Percentiles rank a stretch among this genome's conserved stretches.
Conservation (phyloP, 2,329 filamentous ascomycete genomes). For the Beauveria pseudobassiana region DNA sequence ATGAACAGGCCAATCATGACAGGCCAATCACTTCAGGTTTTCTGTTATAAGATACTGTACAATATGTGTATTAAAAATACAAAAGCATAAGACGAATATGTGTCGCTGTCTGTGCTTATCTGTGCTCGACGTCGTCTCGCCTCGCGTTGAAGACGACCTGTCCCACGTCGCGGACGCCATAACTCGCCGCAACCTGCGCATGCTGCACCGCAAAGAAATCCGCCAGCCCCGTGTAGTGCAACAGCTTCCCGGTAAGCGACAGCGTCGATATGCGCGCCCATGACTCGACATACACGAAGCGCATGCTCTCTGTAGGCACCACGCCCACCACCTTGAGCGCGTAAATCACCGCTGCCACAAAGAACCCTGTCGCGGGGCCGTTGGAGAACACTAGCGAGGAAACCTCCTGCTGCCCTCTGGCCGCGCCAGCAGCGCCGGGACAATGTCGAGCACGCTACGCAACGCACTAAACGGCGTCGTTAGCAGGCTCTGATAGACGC, state of each 20-base stretch:
- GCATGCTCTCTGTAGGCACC: constrained; percentile 49
- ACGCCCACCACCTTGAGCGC: constrained; percentile 38
- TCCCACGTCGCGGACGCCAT: constrained; percentile 30
- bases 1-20: background rate
- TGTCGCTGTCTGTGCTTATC: background rate
- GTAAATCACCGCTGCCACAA: constrained; percentile 51
- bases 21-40: background rate
- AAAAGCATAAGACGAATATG: background rate
- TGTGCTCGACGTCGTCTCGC: constrained; percentile 15
- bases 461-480: constrained; percentile 66
- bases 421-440: constrained; percentile 44
- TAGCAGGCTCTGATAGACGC: constrained; percentile 71
- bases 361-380: constrained; percentile 80
- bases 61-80: constrained; percentile 16
- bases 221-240: constrained; percentile 56
- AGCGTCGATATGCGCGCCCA: constrained; percentile 80
- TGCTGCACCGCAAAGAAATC: constrained; percentile 83
- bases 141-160: constrained; percentile 34
- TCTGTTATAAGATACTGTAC: constrained; percentile 14
- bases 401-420: constrained; percentile 30
- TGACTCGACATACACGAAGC: constrained; percentile 81
- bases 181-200: constrained; percentile 48
- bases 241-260: constrained; percentile 75
- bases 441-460: constrained; percentile 55
- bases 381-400: constrained; percentile 76